phyloP scores from a whole-genome alignment of 305 asterid species.

The Fraxinus paxiana region DNA sequence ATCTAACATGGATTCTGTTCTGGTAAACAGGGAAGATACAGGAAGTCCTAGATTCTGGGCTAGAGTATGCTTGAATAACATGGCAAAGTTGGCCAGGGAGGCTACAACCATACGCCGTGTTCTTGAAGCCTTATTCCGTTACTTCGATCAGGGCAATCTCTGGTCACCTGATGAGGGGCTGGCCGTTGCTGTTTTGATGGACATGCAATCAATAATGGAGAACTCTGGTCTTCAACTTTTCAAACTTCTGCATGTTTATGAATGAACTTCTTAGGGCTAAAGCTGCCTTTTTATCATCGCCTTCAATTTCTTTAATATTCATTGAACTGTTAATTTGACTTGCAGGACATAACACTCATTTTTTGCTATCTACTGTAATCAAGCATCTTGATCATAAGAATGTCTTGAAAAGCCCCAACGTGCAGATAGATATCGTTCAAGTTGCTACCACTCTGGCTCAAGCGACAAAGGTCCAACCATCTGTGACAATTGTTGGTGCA shows the following conservation, averaged over 20 bases:
- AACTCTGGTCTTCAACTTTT: conserved; percentile 46
- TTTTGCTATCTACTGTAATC: conserved; percentile 63
- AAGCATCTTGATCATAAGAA: conserved; percentile 85
- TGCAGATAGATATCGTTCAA: conserved; percentile 71
- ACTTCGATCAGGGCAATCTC: conserved; percentile 59
- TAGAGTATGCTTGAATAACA: conserved; percentile 66
- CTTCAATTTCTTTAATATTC: conserved; percentile 19
- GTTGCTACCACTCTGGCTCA: conserved; percentile 61
- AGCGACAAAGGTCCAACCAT: conserved; percentile 55
- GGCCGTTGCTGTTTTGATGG: conserved; percentile 61
- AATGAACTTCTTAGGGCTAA: not conserved
- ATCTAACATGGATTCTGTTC: conserved; percentile 28
- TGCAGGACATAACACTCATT: conserved; percentile 67
- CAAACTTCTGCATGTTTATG: conserved; percentile 16
- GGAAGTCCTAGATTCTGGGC: conserved; percentile 67
- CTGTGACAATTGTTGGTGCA: conserved; percentile 62
- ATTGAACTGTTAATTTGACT: conserved; percentile 23
- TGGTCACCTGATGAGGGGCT: conserved; percentile 68
- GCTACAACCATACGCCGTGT: conserved; percentile 75
- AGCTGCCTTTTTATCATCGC: conserved; percentile 6
- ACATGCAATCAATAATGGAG: conserved; percentile 70
- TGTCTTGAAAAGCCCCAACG: conserved; percentile 51
- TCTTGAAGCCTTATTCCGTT: conserved; percentile 68
- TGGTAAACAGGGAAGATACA: conserved; percentile 56
- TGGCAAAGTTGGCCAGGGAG: conserved; percentile 72